phyloP scores from a whole-genome alignment of 1,284 basidiomycete species.

The Tylopilus sp. region DNA sequence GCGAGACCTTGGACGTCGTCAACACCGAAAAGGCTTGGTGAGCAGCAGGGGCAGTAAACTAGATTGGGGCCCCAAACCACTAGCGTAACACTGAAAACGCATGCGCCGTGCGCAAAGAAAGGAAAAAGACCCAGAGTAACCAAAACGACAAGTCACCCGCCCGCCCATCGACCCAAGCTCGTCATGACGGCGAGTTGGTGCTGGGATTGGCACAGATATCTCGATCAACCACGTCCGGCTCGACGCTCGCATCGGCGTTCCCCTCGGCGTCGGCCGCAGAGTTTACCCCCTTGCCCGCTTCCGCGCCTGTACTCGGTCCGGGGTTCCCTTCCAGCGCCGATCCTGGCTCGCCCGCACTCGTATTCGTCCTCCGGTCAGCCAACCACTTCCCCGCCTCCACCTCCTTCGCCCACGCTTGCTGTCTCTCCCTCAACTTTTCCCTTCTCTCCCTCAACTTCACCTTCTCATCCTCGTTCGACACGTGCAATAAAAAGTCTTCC shows the following conservation, averaged over 20 bases:
- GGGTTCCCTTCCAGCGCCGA: background rate
- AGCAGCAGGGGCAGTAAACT: too few relatives aligned
- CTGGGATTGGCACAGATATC: background rate
- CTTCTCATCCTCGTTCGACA: constrained; percentile 12
- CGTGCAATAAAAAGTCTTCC: constrained; percentile 59
- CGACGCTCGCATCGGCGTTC: background rate
- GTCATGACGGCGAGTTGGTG: constrained; percentile 12
- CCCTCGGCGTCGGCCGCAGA: background rate
- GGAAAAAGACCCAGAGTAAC: background rate
- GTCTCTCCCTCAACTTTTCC: constrained; percentile 8
- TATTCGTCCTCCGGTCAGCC: background rate
- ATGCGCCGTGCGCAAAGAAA: too few relatives aligned
- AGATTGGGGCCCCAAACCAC: too few relatives aligned
- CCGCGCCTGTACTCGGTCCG: background rate
- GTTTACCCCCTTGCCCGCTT: background rate
- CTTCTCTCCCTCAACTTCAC: background rate
- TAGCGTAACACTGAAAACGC: too few relatives aligned
- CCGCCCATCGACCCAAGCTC: background rate
- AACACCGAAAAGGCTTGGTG: too few relatives aligned
- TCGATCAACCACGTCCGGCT: background rate
- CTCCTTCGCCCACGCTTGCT: constrained; percentile 15
- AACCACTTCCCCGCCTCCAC: constrained; percentile 20
- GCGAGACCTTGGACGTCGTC: too few relatives aligned
- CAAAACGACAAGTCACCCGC: background rate
- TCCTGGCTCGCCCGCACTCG: background rate